phyloP scores from a whole-genome alignment of 768 basidiomycete genomes.

The Phlebiopsis gigantea region DNA sequence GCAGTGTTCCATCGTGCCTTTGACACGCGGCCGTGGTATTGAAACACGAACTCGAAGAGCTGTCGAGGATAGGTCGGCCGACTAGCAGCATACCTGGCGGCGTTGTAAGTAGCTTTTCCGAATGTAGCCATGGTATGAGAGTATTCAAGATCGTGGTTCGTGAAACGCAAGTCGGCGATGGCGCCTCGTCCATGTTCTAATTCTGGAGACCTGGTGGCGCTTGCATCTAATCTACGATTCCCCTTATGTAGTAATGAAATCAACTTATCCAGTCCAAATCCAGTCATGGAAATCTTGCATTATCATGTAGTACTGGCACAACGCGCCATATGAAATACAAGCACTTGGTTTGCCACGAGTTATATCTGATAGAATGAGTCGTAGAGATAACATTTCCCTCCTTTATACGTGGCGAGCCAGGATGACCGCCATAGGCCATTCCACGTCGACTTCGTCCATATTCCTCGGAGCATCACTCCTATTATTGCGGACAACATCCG shows the following conservation, averaged over 20 bases:
- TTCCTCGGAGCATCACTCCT: slow-evolving; percentile 1
- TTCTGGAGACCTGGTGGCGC: not conserved
- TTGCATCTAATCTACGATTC: not conserved
- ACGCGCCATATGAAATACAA: too few relatives aligned
- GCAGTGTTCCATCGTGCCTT: slow-evolving; percentile 47
- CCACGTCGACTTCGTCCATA: slow-evolving; percentile 27
- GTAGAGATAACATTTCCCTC: too few relatives aligned
- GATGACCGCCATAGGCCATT: slow-evolving; percentile 34
- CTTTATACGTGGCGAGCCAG: slow-evolving; percentile 11
- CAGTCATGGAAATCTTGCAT: too few relatives aligned
- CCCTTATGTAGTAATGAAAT: not conserved
- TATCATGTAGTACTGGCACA: too few relatives aligned
- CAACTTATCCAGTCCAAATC: not conserved
- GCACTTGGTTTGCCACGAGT: too few relatives aligned
- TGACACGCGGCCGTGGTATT: slow-evolving; percentile 42
- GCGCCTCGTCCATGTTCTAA: not conserved
- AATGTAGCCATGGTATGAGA: slow-evolving; percentile 69
- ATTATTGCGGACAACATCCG: slow-evolving; percentile 24
- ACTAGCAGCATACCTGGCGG: slow-evolving; percentile 57
- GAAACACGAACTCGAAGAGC: slow-evolving; percentile 58
- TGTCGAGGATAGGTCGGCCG: slow-evolving; percentile 69
- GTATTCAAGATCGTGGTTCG: not conserved
- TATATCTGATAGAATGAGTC: too few relatives aligned
- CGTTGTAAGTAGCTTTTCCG: slow-evolving; percentile 64
- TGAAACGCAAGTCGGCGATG: not conserved